Evolutionary conservation across 1,284 basidiomycete species (phyloP), one percentile per base, ranked within the genome.

Genomic region (Irpex sp.): DNA sequence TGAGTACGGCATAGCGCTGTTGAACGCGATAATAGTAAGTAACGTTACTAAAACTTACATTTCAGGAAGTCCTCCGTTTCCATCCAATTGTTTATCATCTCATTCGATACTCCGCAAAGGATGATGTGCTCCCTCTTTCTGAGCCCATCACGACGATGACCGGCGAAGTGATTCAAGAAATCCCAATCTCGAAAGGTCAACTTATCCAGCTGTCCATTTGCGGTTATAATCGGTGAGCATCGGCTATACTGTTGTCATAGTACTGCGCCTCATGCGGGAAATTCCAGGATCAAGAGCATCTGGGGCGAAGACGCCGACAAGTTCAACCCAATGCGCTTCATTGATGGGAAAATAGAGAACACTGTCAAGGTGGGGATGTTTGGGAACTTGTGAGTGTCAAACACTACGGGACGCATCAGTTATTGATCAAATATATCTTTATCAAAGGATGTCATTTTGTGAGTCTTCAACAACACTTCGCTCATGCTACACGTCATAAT

Each of bases 311-410:
- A 86, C 64, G 78, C 84, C 2, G 71, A 84, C 60, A 66, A 68
- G n/a, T 87, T 79, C 71, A 78, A 84, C 61, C 83, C 84, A 5
- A 80, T 83, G n/a, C 86, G 84, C 78, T 68, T 82, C 57, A 65
- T 74, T 4, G 70, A 63, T 4, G 60, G 72, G 33, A 68, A 68
- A 5, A 68, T 69, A n/a, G 71, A 73, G 15, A 80, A 77, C 66
- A 77, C 74, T 17, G 73, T 78, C 0, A 68, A 69, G 5, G 69
- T 84, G 3, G 83, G 85, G 0, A 76, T 82, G n/a, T 81, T 82
- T 64, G 78, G 76, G 7, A 84, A 84, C 70, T 68, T 86, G 84
- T 86, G 66, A 69, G 83, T 26, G 7, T 9, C 35, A 13, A 31
- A 17, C 35, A 19, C 26, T 58, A 11, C 26, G 37, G 19, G 17